Evolutionary conservation across 1,139 yeast genomes (phyloP).

Genomic region (Saccharomycopsis hybrid): DNA sequence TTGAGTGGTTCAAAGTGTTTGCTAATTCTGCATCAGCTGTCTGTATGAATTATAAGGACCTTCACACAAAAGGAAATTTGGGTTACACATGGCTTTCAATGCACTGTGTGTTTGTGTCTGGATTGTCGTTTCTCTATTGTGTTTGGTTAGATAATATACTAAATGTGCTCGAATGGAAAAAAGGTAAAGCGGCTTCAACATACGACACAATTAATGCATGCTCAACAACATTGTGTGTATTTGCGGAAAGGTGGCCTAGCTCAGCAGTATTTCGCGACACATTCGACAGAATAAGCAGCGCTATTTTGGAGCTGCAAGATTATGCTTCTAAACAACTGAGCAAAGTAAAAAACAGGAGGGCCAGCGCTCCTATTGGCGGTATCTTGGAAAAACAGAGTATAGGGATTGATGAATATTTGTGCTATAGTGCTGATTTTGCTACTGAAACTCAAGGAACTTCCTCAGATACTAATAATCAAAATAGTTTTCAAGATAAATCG

Average conservation of each 20-base stretch:
- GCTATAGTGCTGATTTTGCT: conserved; percentile 8
- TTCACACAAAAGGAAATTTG: conserved; percentile 25
- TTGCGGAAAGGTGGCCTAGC: conserved; percentile 29
- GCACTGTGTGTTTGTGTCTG: conserved; percentile 29
- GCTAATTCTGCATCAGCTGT: conserved; percentile 28
- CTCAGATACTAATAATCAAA: neutral
- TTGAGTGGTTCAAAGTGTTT: conserved; percentile 30
- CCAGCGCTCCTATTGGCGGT: neutral
- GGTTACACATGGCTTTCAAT: conserved; percentile 29
- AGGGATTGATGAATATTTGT: conserved; percentile 22
- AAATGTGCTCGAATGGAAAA: conserved; percentile 26
- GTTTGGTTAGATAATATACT: conserved; percentile 27
- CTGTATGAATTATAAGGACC: conserved; percentile 27
- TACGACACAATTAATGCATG: conserved; percentile 30
- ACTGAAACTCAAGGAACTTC: neutral
- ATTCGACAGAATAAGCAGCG: conserved; percentile 22
- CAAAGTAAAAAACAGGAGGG: neutral
- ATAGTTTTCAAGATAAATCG: too few species aligned
- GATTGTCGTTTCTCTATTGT: conserved; percentile 29
- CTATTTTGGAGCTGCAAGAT: neutral
- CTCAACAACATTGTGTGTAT: conserved; percentile 27
- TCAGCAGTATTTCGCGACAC: conserved; percentile 25
- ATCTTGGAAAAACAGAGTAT: conserved; percentile 11
- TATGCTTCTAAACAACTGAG: neutral
- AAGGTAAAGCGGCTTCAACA: conserved; percentile 22